Conservation (phyloP, 1,284 basidiomycete species). For the Apiotrichum veenhuisii region DNA sequence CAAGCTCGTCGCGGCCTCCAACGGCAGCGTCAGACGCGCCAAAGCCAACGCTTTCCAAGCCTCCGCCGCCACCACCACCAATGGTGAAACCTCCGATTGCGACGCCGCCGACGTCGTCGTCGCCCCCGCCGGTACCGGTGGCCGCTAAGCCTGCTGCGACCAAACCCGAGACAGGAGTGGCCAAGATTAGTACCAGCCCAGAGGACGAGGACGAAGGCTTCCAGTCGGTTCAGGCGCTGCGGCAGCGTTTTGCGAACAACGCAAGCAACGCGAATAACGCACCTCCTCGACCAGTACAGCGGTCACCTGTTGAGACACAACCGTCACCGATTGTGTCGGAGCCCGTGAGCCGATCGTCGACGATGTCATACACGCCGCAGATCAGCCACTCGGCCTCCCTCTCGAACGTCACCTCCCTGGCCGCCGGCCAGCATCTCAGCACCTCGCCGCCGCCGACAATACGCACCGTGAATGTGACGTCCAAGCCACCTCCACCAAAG, state of each 20-base stretch:
- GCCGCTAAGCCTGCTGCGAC: background rate
- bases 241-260: conserved; percentile 20
- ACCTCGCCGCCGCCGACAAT: background rate
- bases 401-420: no score
- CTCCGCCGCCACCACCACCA: background rate
- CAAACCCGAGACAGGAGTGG: background rate
- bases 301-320: no score
- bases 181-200: background rate
- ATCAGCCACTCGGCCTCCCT: no score
- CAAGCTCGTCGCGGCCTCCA: no score
- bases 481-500: background rate
- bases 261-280: background rate
- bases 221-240: conserved; percentile 25
- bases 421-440: background rate
- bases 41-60: background rate
- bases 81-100: background rate
- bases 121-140: background rate
- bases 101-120: no score
- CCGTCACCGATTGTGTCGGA: background rate
- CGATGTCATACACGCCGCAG: no score
- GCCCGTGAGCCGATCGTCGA: background rate
- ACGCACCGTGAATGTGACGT: background rate
- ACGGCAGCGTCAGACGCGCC: background rate
- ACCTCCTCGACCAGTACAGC: background rate
- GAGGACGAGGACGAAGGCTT: background rate